A percentile compares a stretch with the other conserved stretches of the same genome.
Evolutionary conservation across 139 green algal species (phyloP).

Genomic region (Coelastrella sp.): DNA sequence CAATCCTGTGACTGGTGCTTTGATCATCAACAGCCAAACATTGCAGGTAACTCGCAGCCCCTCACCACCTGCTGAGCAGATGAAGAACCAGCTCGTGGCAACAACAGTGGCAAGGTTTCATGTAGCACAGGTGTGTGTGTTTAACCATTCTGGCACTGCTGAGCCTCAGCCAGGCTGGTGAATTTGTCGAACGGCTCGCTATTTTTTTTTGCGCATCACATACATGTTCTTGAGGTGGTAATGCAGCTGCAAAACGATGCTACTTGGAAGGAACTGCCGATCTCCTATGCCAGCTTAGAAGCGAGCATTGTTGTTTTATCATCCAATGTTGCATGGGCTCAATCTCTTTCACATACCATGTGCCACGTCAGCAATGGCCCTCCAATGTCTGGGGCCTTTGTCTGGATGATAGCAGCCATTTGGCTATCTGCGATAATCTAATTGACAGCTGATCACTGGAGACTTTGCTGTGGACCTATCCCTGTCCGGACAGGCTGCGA

Average conservation of each 20-base stretch:
- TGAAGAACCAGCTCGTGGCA: conserved; percentile 16
- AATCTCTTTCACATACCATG: background rate
- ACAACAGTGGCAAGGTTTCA: conserved; percentile 49
- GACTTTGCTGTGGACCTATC: background rate
- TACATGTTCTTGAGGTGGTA: background rate
- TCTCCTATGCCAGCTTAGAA: no score
- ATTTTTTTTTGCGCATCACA: background rate
- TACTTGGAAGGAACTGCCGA: background rate
- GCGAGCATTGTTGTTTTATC: no score
- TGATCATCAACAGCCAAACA: conserved; percentile 20
- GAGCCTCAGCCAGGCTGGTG: background rate
- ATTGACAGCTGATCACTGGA: background rate
- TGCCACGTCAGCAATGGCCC: background rate
- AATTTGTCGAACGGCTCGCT: background rate
- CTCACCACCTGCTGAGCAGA: background rate
- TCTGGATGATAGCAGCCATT: background rate
- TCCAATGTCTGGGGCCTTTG: background rate
- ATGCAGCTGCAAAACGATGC: background rate
- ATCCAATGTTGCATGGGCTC: background rate
- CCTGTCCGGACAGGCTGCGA: background rate
- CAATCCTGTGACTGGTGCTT: background rate
- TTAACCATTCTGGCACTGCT: no score
- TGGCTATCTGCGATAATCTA: background rate
- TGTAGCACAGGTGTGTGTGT: conserved; percentile 41
- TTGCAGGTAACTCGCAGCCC: background rate